Percentiles rank a stretch among this genome's conserved stretches.
Conservation (phyloP, 139 green algal species). For the Chlamydomonas applanata region DNA sequence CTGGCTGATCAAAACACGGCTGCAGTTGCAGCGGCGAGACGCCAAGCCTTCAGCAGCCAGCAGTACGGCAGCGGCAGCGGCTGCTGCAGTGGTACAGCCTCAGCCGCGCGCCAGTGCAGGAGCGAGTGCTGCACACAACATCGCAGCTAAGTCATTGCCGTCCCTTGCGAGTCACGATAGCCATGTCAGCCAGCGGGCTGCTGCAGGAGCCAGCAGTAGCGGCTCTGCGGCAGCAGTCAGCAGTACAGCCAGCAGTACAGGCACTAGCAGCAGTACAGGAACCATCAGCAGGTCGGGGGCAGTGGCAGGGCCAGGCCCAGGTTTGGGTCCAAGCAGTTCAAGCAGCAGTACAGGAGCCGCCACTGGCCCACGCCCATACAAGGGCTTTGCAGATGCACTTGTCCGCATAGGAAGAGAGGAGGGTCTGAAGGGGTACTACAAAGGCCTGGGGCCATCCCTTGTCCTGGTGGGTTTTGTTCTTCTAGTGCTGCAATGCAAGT, state of each 20-base stretch:
- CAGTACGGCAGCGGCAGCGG: background rate
- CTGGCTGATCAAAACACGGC: constrained; percentile 92
- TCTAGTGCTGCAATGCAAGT: no score
- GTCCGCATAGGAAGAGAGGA: constrained; percentile 70
- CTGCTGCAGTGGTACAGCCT: background rate
- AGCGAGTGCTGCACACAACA: no score
- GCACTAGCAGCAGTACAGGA: no score
- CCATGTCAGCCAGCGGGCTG: background rate
- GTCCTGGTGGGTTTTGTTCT: constrained; percentile 61
- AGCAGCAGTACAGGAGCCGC: background rate
- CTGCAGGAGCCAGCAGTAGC: background rate
- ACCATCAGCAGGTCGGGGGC: no score
- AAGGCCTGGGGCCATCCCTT: constrained; percentile 81
- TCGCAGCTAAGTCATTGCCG: no score
- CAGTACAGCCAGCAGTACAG: no score
- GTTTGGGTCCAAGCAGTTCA: background rate
- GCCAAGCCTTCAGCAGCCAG: background rate
- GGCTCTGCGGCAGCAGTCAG: no score
- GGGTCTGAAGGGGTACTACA: constrained; percentile 85
- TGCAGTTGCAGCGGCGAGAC: constrained; percentile 77
- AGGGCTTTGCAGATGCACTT: constrained; percentile 71
- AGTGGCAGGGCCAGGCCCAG: no score
- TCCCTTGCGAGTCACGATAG: no score
- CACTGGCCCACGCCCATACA: constrained; percentile 54
- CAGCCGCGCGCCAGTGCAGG: background rate